These are phyloP conservation scores for Elongisporangium prolatum DNA, from an alignment of 352 stramenopile genomes.

Conservation along the genomic window DNA sequence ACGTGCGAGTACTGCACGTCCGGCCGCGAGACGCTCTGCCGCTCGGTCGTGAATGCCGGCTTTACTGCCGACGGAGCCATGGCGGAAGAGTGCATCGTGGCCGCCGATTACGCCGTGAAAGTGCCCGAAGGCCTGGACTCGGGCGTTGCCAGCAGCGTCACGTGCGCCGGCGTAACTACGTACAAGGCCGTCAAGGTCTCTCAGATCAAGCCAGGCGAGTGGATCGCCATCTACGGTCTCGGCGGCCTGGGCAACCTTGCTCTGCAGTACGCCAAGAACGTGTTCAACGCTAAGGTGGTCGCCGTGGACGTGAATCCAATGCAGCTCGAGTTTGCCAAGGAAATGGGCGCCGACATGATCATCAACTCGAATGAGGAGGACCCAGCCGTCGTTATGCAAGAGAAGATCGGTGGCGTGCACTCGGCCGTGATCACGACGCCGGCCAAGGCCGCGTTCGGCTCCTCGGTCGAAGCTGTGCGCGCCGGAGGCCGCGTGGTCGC, in stretches of 20 bases:
- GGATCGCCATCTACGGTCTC: constrained; percentile 46
- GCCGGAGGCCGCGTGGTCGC: constrained; percentile 42
- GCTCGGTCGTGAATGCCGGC: constrained; percentile 9
- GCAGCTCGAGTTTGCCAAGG: constrained; percentile 39
- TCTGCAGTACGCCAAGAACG: constrained; percentile 61
- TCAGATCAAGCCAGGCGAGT: constrained; percentile 22
- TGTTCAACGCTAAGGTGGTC: constrained; percentile 40
- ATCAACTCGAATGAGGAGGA: constrained; percentile 38
- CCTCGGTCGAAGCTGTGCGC: constrained; percentile 38
- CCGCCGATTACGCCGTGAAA: constrained; percentile 43
- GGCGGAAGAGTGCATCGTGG: constrained; percentile 34
- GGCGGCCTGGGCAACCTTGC: constrained; percentile 72
- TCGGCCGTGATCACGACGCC: constrained; percentile 58
- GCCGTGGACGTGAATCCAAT: constrained; percentile 35
- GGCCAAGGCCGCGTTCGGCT: constrained; percentile 18
- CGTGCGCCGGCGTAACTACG: constrained; percentile 74
- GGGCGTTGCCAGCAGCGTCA: constrained; percentile 32
- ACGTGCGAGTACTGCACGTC: constrained; percentile 23
- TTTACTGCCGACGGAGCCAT: constrained; percentile 23
- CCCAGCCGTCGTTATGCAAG: constrained; percentile 16
- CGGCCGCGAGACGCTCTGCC: constrained; percentile 17
- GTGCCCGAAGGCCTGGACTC: constrained; percentile 53
- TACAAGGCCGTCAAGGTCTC: constrained; percentile 54
- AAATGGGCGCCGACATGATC: constrained; percentile 46
- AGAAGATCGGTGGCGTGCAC: constrained; percentile 20